Percentiles rank a stretch among this genome's conserved stretches.
phyloP scores from a whole-genome alignment of 371 early-diverging fungal genomes.

The Saksenaea oblongispora region DNA sequence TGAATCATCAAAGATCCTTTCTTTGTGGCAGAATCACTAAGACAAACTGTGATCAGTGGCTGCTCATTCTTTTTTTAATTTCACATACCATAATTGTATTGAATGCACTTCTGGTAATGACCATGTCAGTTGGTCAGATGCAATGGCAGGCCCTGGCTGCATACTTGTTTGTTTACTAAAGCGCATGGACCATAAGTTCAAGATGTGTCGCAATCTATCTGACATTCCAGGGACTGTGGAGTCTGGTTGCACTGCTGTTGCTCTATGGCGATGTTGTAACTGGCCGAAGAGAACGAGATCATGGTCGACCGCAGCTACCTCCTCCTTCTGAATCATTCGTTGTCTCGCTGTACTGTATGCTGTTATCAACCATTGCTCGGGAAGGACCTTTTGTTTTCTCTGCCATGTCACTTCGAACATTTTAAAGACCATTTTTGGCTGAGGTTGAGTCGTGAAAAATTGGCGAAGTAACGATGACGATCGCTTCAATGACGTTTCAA shows the following conservation, averaged over 20 bases:
- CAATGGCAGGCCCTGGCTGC: not conserved
- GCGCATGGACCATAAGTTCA: not conserved
- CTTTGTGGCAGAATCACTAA: not conserved
- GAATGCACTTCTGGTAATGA: not conserved
- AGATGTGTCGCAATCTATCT: not conserved
- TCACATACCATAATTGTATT: not conserved
- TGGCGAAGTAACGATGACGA: constrained; percentile 7
- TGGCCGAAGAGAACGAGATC: not conserved
- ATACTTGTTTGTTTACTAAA: not conserved
- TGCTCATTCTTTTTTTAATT: not conserved
- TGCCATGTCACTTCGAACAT: not conserved
- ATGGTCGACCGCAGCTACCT: not conserved
- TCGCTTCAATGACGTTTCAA: not conserved
- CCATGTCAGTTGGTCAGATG: not conserved
- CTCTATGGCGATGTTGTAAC: not conserved
- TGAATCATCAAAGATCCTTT: not conserved
- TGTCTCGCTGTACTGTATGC: not conserved
- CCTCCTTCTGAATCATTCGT: not conserved
- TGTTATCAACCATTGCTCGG: not conserved
- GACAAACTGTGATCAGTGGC: not conserved
- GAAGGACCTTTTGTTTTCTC: not conserved
- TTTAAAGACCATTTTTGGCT: not conserved
- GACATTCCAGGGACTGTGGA: not conserved
- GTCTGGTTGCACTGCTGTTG: not conserved
- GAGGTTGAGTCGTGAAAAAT: constrained; percentile 4